A percentile compares a stretch with the other conserved stretches of the same genome.
Evolutionary conservation across 2,329 filamentous ascomycete species (phyloP).

Genomic region (Neopestalotiopsis sp.): DNA sequence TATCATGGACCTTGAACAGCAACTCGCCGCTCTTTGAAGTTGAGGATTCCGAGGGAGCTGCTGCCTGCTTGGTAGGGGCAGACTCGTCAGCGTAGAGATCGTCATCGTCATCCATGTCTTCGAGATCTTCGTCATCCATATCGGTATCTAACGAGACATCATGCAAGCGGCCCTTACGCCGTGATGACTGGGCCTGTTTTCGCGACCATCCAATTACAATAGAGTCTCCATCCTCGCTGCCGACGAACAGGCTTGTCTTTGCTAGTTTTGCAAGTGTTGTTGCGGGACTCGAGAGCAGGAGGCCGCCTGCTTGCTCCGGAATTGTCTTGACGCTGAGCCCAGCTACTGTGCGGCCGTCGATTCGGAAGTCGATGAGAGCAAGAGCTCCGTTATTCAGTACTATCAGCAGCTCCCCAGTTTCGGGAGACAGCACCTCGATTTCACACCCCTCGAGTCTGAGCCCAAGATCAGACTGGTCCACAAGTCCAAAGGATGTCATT

Average conservation of each 20-base stretch:
- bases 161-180: conserved; percentile 65
- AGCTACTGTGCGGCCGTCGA: conserved; percentile 91
- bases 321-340: conserved; percentile 78
- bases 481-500: conserved; percentile 81
- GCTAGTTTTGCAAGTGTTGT: conserved; percentile 75
- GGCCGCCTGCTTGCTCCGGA: conserved; percentile 65
- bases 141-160: conserved; percentile 60
- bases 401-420: conserved; percentile 84
- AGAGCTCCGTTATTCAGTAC: conserved; percentile 78
- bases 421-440: conserved; percentile 76
- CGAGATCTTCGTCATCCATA: conserved; percentile 57
- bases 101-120: conserved; percentile 69
- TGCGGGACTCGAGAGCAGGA: conserved; percentile 64
- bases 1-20: conserved; percentile 78
- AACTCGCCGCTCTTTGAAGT: conserved; percentile 66
- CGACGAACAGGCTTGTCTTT: conserved; percentile 77
- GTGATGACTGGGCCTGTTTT: conserved; percentile 65
- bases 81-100: conserved; percentile 69
- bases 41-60: conserved; percentile 43
- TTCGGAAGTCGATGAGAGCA: conserved; percentile 78
- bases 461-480: conserved; percentile 82
- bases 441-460: conserved; percentile 82
- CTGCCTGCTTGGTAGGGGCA: conserved; percentile 39
- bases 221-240: conserved; percentile 84
- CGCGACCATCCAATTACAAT: conserved; percentile 80